Percentiles rank a stretch among this genome's conserved stretches.
Conservation (phyloP, 345 rosid species). For the Eucalyptus tenuipes region DNA sequence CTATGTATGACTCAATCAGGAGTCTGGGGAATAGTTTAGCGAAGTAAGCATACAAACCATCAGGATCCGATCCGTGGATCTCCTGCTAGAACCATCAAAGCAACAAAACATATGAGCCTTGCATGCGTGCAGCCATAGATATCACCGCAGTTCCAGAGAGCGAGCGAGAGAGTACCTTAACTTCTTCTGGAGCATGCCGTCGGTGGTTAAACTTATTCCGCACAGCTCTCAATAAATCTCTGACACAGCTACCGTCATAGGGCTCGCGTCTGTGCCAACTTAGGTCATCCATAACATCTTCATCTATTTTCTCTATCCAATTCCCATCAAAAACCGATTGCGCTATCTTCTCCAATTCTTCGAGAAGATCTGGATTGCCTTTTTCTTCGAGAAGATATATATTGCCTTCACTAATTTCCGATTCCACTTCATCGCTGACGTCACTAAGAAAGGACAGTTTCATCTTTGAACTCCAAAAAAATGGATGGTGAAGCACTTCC, state of each 20-base stretch:
- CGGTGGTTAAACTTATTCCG: conserved; percentile 78
- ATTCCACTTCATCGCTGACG: conserved; percentile 69
- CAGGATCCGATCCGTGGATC: conserved; percentile 67
- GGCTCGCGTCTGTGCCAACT: conserved; percentile 62
- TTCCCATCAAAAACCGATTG: conserved; percentile 58
- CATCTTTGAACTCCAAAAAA: conserved; percentile 57
- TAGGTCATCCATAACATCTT: too few species aligned
- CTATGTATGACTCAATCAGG: conserved; percentile 65
- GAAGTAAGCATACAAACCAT: conserved; percentile 72
- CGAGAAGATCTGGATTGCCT: conserved; percentile 34
- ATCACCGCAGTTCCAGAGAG: neutral
- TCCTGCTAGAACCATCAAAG: conserved; percentile 28
- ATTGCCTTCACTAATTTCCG: too few species aligned
- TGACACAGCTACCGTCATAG: conserved; percentile 60
- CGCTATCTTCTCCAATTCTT: conserved; percentile 52
- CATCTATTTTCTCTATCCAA: conserved; percentile 87
- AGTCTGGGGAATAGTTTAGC: conserved; percentile 57
- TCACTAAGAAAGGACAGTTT: conserved; percentile 81
- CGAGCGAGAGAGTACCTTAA: neutral
- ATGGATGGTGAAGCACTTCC: neutral
- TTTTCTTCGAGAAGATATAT: too few species aligned
- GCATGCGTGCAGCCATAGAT: too few species aligned
- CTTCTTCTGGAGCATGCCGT: too few species aligned
- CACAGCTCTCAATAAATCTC: conserved; percentile 76
- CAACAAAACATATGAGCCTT: neutral